phyloP scores from a whole-genome alignment of 2,329 filamentous ascomycete species.

The Aspergillus quadrilineatus region DNA sequence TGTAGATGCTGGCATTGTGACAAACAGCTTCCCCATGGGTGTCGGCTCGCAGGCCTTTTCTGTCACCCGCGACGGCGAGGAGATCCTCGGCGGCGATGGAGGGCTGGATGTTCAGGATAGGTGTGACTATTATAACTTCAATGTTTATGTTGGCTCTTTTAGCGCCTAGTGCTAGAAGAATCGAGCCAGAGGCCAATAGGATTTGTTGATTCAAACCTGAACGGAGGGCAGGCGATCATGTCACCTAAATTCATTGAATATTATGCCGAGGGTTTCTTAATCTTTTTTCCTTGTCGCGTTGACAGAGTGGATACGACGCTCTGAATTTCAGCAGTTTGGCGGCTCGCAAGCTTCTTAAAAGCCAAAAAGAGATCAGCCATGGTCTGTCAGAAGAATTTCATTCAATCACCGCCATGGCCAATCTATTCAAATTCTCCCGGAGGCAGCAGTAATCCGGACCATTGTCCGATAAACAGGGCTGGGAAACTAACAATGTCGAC shows the following conservation, averaged over 20 bases:
- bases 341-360: no score
- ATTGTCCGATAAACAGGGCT: no score
- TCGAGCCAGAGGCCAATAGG: not conserved
- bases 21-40: slow-evolving; percentile 33
- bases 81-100: slow-evolving; percentile 18
- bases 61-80: slow-evolving; percentile 23
- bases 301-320: no score
- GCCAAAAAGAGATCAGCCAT: no score
- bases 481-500: no score
- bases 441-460: no score
- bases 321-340: no score
- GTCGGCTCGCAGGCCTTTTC: slow-evolving; percentile 31
- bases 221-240: not conserved
- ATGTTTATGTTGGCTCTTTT: slow-evolving; percentile 32
- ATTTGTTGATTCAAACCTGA: not conserved
- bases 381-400: no score
- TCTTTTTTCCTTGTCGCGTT: no score
- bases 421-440: no score
- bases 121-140: slow-evolving; percentile 34
- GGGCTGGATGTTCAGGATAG: slow-evolving; percentile 24
- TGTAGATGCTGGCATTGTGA: slow-evolving; percentile 32
- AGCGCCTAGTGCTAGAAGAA: not conserved
- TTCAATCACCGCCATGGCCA: no score
- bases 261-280: no score
- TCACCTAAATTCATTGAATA: not conserved